Evolutionary conservation across 352 stramenopile species (phyloP), one percentile per base, ranked within the genome.

Genomic region (Phytophthora idaei): DNA sequence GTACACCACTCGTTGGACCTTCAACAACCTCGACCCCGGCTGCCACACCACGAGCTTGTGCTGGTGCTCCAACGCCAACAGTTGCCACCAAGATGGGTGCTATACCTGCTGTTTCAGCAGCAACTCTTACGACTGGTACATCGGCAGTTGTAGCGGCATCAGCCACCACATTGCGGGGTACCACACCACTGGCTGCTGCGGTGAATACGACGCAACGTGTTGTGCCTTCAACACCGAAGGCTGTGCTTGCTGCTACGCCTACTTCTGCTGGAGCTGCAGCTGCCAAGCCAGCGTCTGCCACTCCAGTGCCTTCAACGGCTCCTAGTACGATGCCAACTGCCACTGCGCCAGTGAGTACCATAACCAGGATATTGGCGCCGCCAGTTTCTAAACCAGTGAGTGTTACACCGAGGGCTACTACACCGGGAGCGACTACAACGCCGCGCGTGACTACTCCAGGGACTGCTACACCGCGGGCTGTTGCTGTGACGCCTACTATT

Each of bases 21-120:
- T 34, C 61, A 44, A 32, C 31, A 6, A 5, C 52, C 25, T 61
- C 52, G 29, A 64, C 62, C 29, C 49, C 61, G 5, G 41, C 32
- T 42, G n/a, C 8, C 39, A 56, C 42, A 44, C 12, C 46, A 17
- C 21, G 8, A 17, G 32, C 28, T 57, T 21, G 21, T 21, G 21
- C 21, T 21, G 21, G 21, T 21, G 14, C 32, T 52, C 27, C 45
- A 49, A 42, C 31, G 3, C 12, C 57, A 46, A 5, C n/a, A 51
- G 14, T 32, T 45, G 2, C 50, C 51, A 34, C 12, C 12, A 67
- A 51, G 42, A 4, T 39, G 3, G 1, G 11, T 49, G n/a, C 47
- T 15, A 25, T 39, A 53, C 11, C 10, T 17, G 9, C 17, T 11
- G 21, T 29, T n/a, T n/a, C 39, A 44, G 21, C 44, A 5, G 44